Evolutionary conservation across 2,329 filamentous ascomycete species (phyloP), one percentile per base, ranked within the genome.

Genomic region (Microsporum canis): DNA sequence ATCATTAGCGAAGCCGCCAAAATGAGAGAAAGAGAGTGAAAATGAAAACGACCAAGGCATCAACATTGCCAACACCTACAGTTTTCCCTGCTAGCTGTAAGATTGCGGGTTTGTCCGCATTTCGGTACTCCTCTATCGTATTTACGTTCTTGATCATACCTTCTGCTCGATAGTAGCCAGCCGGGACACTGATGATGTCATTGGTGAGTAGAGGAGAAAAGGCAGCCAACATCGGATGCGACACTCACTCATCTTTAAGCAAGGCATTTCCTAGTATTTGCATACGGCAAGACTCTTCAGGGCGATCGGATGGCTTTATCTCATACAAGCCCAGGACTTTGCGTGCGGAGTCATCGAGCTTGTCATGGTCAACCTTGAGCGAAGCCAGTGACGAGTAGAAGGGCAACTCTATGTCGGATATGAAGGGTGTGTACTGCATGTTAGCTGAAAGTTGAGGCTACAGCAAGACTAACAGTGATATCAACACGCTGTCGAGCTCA

Each of bases 131-230:
- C 68, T 97, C 92, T 67, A 96, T 83, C 0, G 94, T 97, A 72
- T 99, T 99, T 70, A 92, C 87, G 76, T 99, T 99, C 72, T 88
- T 91, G 69, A 99, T 95, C 71, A 89, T 89, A 63, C 94, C 94
- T 73, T 97, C 92, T 53, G 89, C 92, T 67, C 92, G 87, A 70
- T 87, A 89, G 69, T 84, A 84, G 65, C 84, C 85, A 56, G 82
- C 75, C n/a, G 87, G 85, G 27, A 85, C 82, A 65, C 88, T 90
- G 31, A 36, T 55, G 51, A 55, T 55, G 51, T 55, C 31, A 41
- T 27, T 10, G 31, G 29, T 38, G 34, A 12, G 53, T 60, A 12
- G 14, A 57, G 29, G n/a, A 31, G 57, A 2, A 34, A 33, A 53
- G 14, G 49, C 39, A n/a, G 23, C 6, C 17, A 58, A 3, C 59